These are phyloP conservation scores for Plantago rigida DNA, from an alignment of 305 asterid genomes.

Conservation along the genomic window DNA sequence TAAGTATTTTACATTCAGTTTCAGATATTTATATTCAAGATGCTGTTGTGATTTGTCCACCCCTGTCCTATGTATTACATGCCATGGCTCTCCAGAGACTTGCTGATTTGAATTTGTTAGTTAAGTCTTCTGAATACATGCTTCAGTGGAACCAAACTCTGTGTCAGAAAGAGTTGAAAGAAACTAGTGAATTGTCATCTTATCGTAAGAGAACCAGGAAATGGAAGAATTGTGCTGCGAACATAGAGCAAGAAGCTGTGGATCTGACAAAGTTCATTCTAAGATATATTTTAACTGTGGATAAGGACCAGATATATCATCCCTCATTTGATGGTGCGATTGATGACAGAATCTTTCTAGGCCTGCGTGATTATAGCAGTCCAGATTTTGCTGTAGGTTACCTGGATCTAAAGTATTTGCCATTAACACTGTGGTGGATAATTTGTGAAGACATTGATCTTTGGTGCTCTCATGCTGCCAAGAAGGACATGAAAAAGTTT, in stretches of 20 bases:
- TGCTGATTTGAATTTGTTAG: conserved; percentile 59
- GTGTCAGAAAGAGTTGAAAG: conserved; percentile 32
- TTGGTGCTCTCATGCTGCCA: conserved; percentile 69
- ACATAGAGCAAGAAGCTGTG: conserved; percentile 57
- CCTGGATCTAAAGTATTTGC: conserved; percentile 45
- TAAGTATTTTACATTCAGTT: conserved; percentile 41
- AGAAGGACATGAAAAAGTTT: conserved; percentile 59
- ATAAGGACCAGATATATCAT: conserved; percentile 31
- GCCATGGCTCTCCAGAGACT: conserved; percentile 75
- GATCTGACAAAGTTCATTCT: conserved; percentile 49
- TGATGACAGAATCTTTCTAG: conserved; percentile 27
- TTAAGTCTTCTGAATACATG: conserved; percentile 56
- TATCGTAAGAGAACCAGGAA: conserved; percentile 41
- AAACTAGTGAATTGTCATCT: conserved; percentile 36
- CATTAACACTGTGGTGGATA: conserved; percentile 52
- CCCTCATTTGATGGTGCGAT: conserved; percentile 30
- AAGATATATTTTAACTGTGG: conserved; percentile 40
- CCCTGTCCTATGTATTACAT: conserved; percentile 59
- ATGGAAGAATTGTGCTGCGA: conserved; percentile 39
- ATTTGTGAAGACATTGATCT: conserved; percentile 62
- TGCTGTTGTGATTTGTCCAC: conserved; percentile 41
- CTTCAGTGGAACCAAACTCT: conserved; percentile 43
- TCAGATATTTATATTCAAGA: conserved; percentile 49
- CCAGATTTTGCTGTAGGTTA: conserved; percentile 46
- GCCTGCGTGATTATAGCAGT: conserved; percentile 30